phyloP scores from a whole-genome alignment of 83 land plant species.

The Thuja plicata region DNA sequence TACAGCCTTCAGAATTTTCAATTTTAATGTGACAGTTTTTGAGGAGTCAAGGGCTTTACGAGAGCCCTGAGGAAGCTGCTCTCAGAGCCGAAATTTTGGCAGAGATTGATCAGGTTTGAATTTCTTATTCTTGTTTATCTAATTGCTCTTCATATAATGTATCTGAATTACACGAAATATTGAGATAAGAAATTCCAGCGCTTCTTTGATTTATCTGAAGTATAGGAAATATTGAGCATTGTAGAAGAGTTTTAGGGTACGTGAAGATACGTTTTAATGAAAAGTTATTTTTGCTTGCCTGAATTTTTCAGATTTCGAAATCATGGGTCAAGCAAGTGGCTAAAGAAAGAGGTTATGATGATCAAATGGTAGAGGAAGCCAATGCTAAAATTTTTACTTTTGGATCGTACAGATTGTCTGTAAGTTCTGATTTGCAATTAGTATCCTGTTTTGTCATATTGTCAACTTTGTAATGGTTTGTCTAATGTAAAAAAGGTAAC shows the following conservation, averaged over 20 bases:
- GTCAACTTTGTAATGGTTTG: background rate
- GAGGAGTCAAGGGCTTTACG: slow-evolving; percentile 65
- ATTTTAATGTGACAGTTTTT: slow-evolving; percentile 38
- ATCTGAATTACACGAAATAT: no score
- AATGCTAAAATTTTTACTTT: slow-evolving; percentile 92
- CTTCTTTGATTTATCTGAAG: no score
- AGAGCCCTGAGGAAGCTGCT: slow-evolving; percentile 77
- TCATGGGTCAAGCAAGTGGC: slow-evolving; percentile 80
- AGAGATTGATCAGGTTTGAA: slow-evolving; percentile 62
- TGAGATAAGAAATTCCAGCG: no score
- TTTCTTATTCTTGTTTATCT: no score
- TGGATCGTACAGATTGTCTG: slow-evolving; percentile 95
- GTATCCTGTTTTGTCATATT: background rate
- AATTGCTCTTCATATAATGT: no score
- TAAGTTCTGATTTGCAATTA: slow-evolving; percentile 21
- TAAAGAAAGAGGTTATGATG: slow-evolving; percentile 65
- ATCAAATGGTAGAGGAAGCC: slow-evolving; percentile 80
- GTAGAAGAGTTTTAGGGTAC: background rate
- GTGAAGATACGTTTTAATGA: background rate
- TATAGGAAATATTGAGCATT: background rate
- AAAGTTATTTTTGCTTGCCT: background rate
- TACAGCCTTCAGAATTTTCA: background rate
- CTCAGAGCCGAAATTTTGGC: slow-evolving; percentile 77
- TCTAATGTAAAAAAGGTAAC: background rate
- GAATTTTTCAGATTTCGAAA: slow-evolving; percentile 71